Base-by-base conservation (phyloP, 768 basidiomycete species). In the Pleurotus pulmonarius region DNA sequence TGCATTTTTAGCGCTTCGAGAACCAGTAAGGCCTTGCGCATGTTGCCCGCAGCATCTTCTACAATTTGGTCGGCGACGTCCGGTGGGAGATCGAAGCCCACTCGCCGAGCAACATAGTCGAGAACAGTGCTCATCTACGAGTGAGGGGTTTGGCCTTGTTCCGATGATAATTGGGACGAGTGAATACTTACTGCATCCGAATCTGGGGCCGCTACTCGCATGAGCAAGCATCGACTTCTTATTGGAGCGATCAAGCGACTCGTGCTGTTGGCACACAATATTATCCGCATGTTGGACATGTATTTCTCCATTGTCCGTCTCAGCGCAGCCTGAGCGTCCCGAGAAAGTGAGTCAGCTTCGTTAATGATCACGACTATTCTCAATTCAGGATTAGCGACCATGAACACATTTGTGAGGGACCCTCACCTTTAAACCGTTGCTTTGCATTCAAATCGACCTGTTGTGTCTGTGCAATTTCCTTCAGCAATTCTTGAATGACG, bases 261-360 rank as follows among this genome's bases (percentile, higher is more conserved):
- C 3, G 96, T 98, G 67, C 91, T 94, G 70, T 94, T 95, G 18
- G 95, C 94, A 67, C 95, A 98, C 0, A 99, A 80, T 62, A 99
- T 96, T 64, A 99, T 88, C 25, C 96, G 86, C 83, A 99, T 83
- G 69, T 98, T 99, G 41, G 88, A 86, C 90, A 97, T 98, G 76
- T 96, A 98, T 72, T 98, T 98, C 69, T 99, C 96, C 96, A 98
- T 99, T 8, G 96, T 99, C 56, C 96, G 81, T 65, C 96, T 87
- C 34, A 99, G 81, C 6, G 96, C 96, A 0, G 96, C 94, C 75
- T 99, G 96, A 1, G 96, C 96, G 72, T 99, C 96, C 54, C 96
- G 87, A 9, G 92, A 87, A 41, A 99, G 80, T 0, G 92, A 88
- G 69, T 99, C 96, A 1, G 96, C 96, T 72, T 98, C 96, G 63